These are phyloP conservation scores for Talaromyces marneffei DNA, from an alignment of 2,329 filamentous ascomycete species.

Conservation along the genomic window DNA sequence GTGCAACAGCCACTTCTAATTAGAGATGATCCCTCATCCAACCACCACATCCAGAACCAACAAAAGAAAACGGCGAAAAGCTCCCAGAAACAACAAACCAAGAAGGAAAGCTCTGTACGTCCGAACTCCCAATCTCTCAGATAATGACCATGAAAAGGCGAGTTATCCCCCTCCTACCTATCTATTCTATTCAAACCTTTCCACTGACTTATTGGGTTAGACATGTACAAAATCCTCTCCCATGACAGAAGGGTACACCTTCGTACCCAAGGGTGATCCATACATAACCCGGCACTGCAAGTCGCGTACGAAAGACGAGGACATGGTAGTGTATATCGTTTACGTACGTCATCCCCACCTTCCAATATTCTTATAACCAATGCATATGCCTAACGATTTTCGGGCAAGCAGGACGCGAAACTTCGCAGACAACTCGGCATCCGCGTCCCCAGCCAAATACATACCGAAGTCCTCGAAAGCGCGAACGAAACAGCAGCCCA, in stretches of 20 bases:
- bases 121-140: neutral
- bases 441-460: constrained; percentile 37
- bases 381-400: neutral
- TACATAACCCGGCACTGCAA: constrained; percentile 42
- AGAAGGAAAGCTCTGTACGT: neutral
- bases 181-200: neutral
- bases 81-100: neutral
- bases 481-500: constrained; percentile 36
- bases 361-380: neutral
- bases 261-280: constrained; percentile 39
- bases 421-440: constrained; percentile 33
- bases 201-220: constrained; percentile 19
- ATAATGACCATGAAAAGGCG: neutral
- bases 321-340: constrained; percentile 31
- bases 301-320: constrained; percentile 29
- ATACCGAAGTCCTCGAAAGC: constrained; percentile 32
- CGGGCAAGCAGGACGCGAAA: constrained; percentile 20
- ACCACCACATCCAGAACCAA: neutral
- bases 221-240: constrained; percentile 26
- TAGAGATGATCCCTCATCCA: neutral
- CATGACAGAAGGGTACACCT: constrained; percentile 30
- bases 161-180: neutral
- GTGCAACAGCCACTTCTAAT: neutral
- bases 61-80: neutral
- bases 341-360: constrained; percentile 27